Base-by-base conservation (phyloP, 768 basidiomycete genomes). In the Termitomyces sp. region DNA sequence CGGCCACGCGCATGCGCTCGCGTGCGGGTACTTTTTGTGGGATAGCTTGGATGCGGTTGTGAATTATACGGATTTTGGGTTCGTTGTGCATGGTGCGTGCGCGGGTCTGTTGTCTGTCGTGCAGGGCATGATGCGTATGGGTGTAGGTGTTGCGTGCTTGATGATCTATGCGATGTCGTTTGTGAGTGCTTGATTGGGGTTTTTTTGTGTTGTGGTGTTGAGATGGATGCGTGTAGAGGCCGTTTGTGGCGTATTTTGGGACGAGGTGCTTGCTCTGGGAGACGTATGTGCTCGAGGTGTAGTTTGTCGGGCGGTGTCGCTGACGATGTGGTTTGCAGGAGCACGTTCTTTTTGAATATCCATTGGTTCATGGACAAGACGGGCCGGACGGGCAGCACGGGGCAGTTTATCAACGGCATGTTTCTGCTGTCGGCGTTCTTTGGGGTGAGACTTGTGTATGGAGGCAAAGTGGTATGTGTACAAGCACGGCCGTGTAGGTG, bases 281-380 rank as follows among this genome's bases (percentile, higher is more conserved):
- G 72, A 75, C 83, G 78, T 87, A 70, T 53, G 83, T 73, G 35
- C 3, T 36, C 2, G 33, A 32, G 2, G 33, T 33, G 33, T 33
- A 1, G 33, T 14, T 36, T 5, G 35, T 36, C 5, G 35, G 12
- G 35, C 3, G 1, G 10, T 5, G 13, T 14, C 5, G 35, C 14
- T 14, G 35, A 13, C 10, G 9, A 18, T 9, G 47, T 51, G 16
- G 43, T 0, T 36, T 45, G 18, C 59, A 86, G 85, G 73, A 89
- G 86, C 73, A 95, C 93, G 0, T 82, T 93, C 58, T 93, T 95
- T 72, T 75, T 96, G 61, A 90, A 96, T 64, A 83, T 90, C 55
- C 91, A 94, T 61, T 94, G 92, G 92, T 87, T 86, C 70, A 68
- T 93, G 60, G 90, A 92, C 69, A 92, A 92, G 69, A 85, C 79